Evolutionary conservation across 2,329 filamentous ascomycete species (phyloP), one percentile per base, ranked within the genome.

Genomic region (Keithomyces neogunnii): DNA sequence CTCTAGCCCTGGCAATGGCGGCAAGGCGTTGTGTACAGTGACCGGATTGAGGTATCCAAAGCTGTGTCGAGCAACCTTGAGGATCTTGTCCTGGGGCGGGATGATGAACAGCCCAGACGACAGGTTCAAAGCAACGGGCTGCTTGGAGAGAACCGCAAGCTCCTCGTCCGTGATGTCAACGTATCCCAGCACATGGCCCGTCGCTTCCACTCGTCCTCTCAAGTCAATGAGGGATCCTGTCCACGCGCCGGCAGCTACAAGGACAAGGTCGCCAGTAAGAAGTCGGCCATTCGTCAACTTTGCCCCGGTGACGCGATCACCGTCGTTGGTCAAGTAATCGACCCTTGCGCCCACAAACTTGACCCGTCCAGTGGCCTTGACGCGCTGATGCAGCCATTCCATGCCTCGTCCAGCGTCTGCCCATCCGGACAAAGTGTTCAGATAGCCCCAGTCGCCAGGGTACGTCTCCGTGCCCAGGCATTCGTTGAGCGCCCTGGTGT

Each of bases 161-260:
- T 96, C 91, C 4, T 79, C 77, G 13, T 81, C 71, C 0, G 82
- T 86, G 59, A 97, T 77, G 56, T 82, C 75, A 57, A 96, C 72
- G 70, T 95, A 96, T 10, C 80, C 86, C 30, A 97, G 65, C 0
- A 81, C 80, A 62, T 97, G 92, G 11, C 89, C 92, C 0, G 89
- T 95, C 2, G 91, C 87, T 56, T 86, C 80, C 39, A 84, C 84
- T 44, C 87, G 80, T 30, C 89, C 88, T 45, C 84, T 75, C 1
- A 96, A 73, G 66, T 96, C 87, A 51, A 96, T 71, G 28, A 96
- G 75, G 1, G 80, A 77, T 2, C 84, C 80, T 2, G 88, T 89
- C 91, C 92, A 97, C 4, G 92, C 90, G 13, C 92, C 92, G 0
- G 90, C 84, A 0, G 92, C 90, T 2, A 95, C 76, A 51, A 96